phyloP scores from a whole-genome alignment of 2,329 filamentous ascomycete genomes.

The Neonectria punicea region DNA sequence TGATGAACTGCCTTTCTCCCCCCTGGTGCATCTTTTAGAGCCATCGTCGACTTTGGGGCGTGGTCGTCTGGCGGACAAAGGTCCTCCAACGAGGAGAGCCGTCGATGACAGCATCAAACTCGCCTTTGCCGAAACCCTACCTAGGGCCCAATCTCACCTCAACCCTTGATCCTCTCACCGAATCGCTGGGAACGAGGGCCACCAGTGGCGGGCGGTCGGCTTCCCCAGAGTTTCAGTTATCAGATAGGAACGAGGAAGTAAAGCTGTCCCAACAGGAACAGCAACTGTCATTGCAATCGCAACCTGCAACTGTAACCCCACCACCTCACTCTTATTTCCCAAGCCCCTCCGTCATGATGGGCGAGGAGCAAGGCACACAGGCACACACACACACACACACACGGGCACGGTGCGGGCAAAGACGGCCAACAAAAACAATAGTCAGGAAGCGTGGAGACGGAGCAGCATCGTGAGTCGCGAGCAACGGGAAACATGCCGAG shows the following conservation, averaged over 20 bases:
- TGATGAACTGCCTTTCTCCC: constrained; percentile 1
- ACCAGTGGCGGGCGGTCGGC: not conserved
- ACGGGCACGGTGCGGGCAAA: not conserved
- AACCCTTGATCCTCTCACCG: not conserved
- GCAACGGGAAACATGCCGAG: constrained; percentile 28
- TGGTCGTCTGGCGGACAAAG: not conserved
- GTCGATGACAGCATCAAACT: constrained; percentile 4
- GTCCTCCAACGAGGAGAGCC: not conserved
- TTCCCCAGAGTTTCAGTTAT: constrained; percentile 20
- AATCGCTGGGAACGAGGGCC: not conserved
- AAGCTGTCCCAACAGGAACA: not conserved
- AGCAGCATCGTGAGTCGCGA: constrained; percentile 21
- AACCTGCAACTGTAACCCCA: not conserved
- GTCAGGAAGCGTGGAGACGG: constrained; percentile 12
- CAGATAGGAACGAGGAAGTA: constrained; percentile 4
- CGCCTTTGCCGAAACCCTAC: constrained; percentile 1
- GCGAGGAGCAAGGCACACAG: not conserved
- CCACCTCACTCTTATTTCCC: not conserved
- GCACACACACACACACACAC: not conserved
- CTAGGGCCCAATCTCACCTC: not conserved
- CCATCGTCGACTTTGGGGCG: constrained; percentile 17
- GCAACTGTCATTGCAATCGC: not conserved
- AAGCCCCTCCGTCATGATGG: constrained; percentile 15
- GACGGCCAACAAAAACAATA: not conserved
- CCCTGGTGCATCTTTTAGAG: constrained; percentile 1